These are phyloP conservation scores for Diplotaxis tenuifolia DNA, from an alignment of 345 rosid genomes.

Conservation along the genomic window DNA sequence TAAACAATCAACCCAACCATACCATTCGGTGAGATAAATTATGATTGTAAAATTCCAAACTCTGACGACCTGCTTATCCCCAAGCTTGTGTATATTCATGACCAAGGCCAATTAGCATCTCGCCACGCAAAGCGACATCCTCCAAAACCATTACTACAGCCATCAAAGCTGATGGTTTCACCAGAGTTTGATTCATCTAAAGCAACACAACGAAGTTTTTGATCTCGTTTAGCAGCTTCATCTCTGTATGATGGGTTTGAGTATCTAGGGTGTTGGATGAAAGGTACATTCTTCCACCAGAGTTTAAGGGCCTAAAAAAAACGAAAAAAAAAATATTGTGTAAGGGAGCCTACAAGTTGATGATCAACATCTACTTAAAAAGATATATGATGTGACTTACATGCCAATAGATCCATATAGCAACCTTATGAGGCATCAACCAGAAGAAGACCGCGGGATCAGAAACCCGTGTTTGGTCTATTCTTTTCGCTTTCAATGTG, in stretches of 20 bases:
- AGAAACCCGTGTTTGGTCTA: conserved; percentile 29
- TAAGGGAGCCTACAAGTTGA: neutral
- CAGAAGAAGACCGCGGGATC: conserved; percentile 76
- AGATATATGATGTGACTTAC: conserved; percentile 48
- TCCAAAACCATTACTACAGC: conserved; percentile 18
- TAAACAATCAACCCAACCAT: neutral
- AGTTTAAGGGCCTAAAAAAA: conserved; percentile 71
- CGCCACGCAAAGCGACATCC: conserved; percentile 69
- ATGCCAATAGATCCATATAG: conserved; percentile 93
- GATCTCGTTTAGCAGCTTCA: conserved; percentile 57
- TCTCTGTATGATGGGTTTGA: conserved; percentile 57
- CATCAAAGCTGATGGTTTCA: conserved; percentile 14
- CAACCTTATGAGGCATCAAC: conserved; percentile 98
- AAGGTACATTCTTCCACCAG: conserved; percentile 82
- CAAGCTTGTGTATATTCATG: conserved; percentile 36
- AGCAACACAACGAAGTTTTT: conserved; percentile 45
- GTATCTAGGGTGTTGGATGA: conserved; percentile 76
- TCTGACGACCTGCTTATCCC: neutral
- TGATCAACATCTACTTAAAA: neutral
- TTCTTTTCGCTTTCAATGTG: conserved; percentile 57
- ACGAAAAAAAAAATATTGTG: neutral
- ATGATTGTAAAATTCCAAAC: neutral
- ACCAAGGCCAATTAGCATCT: conserved; percentile 96
- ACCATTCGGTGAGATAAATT: neutral
- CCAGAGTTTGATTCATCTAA: conserved; percentile 32